A percentile compares a stretch with the other conserved stretches of the same genome.
Evolutionary conservation across 345 rosid genomes (phyloP).

Genomic region (Eucalyptus pauciflora): DNA sequence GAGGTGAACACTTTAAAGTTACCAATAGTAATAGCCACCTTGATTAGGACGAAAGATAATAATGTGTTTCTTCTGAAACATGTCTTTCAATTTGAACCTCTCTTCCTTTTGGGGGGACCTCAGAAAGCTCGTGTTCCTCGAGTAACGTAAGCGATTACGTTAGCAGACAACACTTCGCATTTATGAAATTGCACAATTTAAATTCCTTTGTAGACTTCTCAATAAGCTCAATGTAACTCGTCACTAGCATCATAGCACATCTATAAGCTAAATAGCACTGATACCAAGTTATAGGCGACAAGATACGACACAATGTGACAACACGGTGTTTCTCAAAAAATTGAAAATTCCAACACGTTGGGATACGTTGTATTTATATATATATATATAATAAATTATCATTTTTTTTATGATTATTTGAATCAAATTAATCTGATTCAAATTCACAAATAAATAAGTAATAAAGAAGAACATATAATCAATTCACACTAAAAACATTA

Average conservation of each 20-base stretch:
- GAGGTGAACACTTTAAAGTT: too few relatives aligned
- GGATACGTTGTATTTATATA: fast-evolving
- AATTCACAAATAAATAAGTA: too few relatives aligned
- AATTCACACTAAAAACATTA: too few relatives aligned
- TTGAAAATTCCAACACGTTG: fast-evolving
- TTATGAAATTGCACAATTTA: background rate
- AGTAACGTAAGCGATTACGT: background rate
- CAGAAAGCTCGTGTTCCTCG: background rate
- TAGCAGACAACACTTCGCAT: background rate
- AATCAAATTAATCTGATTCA: too few relatives aligned
- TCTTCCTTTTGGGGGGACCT: background rate
- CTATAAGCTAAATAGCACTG: fast-evolving
- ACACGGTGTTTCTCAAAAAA: fast-evolving
- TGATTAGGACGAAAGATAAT: background rate
- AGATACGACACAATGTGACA: fast-evolving
- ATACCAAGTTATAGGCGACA: fast-evolving
- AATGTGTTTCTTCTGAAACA: background rate
- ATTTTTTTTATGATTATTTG: too few relatives aligned
- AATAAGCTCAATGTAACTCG: fast-evolving
- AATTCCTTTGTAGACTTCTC: background rate
- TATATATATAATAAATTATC: too few relatives aligned
- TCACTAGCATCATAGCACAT: fast-evolving
- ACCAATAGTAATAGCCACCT: background rate
- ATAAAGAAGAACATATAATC: too few relatives aligned
- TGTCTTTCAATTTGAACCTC: background rate